Conservation (phyloP, 805 yeast genomes). For the Starmera caribaea region DNA sequence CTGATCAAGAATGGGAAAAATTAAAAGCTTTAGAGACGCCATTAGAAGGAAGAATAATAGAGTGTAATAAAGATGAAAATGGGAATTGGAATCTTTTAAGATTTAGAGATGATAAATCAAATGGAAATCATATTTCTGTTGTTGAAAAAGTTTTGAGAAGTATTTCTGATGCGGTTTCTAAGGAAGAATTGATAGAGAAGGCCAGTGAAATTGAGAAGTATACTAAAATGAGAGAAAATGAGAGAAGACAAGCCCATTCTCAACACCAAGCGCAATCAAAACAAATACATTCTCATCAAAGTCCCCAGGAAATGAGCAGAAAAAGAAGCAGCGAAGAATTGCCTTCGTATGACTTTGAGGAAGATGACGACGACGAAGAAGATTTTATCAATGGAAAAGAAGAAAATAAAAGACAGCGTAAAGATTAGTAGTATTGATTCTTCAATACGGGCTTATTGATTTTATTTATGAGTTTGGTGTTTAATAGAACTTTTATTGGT, state of each 20-base stretch:
- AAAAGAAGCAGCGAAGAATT: slow-evolving; percentile 20
- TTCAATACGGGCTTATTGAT: too few relatives aligned
- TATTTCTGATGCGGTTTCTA: slow-evolving; percentile 77
- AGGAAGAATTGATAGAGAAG: slow-evolving; percentile 59
- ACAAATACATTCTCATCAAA: slow-evolving; percentile 1
- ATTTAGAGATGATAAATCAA: slow-evolving; percentile 85
- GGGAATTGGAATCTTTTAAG: slow-evolving; percentile 74
- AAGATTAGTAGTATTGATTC: background rate
- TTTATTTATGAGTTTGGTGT: too few relatives aligned
- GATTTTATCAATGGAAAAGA: slow-evolving; percentile 4
- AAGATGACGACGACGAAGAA: slow-evolving; percentile 15
- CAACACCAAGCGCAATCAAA: slow-evolving; percentile 1
- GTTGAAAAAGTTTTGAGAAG: slow-evolving; percentile 77
- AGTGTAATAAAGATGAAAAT: slow-evolving; percentile 58
- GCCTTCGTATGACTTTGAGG: slow-evolving; percentile 34
- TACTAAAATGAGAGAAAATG: slow-evolving; percentile 52
- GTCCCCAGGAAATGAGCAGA: slow-evolving; percentile 5
- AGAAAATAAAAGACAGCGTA: background rate
- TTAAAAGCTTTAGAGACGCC: slow-evolving; percentile 68
- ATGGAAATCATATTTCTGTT: slow-evolving; percentile 77
- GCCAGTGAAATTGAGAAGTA: slow-evolving; percentile 44
- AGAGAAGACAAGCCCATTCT: slow-evolving; percentile 9
- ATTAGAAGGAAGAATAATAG: slow-evolving; percentile 80
- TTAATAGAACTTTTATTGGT: too few relatives aligned
- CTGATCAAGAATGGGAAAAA: slow-evolving; percentile 72